Evolutionary conservation across 208 protist genomes (phyloP).

Genomic region (Trypanosoma avium): DNA sequence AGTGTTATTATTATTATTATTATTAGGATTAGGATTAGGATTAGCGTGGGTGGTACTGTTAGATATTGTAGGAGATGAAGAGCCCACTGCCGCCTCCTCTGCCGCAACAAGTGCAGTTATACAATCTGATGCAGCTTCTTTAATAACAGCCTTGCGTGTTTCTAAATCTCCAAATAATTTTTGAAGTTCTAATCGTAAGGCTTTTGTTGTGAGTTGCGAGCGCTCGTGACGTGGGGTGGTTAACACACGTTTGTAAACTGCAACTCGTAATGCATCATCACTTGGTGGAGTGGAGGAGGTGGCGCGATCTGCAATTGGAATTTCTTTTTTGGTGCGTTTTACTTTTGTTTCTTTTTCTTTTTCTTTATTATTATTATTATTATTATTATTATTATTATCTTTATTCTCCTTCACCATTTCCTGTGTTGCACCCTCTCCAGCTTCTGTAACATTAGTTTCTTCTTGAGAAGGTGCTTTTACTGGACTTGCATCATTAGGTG

Average conservation of each 20-base stretch:
- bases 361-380: no score
- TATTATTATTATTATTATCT: no score
- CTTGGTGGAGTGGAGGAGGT: constrained; percentile 11
- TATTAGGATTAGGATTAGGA: no score
- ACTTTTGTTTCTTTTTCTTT: background rate
- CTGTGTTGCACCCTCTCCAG: background rate
- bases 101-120: constrained; percentile 58
- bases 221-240: constrained; percentile 47
- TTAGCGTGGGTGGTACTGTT: no score
- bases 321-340: constrained; percentile 5
- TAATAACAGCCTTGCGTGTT: constrained; percentile 56
- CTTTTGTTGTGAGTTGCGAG: constrained; percentile 55
- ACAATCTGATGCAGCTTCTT: constrained; percentile 63
- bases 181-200: constrained; percentile 63
- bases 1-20: no score
- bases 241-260: constrained; percentile 70
- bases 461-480: constrained; percentile 10
- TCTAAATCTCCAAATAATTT: constrained; percentile 46
- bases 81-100: constrained; percentile 35
- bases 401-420: background rate
- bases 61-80: background rate
- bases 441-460: background rate
- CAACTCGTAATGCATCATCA: constrained; percentile 65
- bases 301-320: constrained; percentile 1
- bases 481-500: background rate